Evolutionary conservation across 768 basidiomycete species (phyloP), one percentile per base, ranked within the genome.

Genomic region (Tephrocybe sp.): DNA sequence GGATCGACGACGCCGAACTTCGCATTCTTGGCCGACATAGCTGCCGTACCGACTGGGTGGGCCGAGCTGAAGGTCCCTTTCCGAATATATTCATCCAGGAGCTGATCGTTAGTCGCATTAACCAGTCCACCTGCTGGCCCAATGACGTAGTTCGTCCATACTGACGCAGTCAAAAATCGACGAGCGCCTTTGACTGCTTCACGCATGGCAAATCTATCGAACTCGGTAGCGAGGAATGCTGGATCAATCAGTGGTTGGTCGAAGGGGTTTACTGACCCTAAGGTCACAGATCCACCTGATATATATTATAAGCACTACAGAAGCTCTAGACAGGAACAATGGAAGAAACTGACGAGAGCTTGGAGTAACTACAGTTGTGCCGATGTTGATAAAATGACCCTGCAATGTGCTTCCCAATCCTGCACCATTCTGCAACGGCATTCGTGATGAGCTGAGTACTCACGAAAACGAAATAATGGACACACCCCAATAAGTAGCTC

Each of bases 231-330:
- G 10, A 73, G 68, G 62, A 78, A 72, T 44, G 70, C 72, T 0
- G 76, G 74, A 56, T 81, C 70, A 58, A 81, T 77, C 15, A 62
- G 47, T 0, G 79, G 78, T 36, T 62, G 39, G 26, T 65, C 68
- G 63, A 78, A 79, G 15, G 75, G 67, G 55, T 70, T 61, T 6
- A 65, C 68, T 4, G 75, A 72, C 37, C 65, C 72, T 51, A 78
- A 56, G n/a, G 58, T 61, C 4, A 68, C 34, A 15, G 50, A 53
- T 4, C 67, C 67, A 26, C 54, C 66, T 68, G 28, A 30, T 30
- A 30, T 11, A 30, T 11, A 30, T 11, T 5, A 11, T 30, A 11
- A 30, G 28, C n/a, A n/a, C n/a, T 30, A 11, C 5, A 11, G 28
- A 30, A 30, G n/a, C n/a, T 30, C 28, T 5, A 30, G 28, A 30